Evolutionary conservation across 108 stramenopile genomes (phyloP), one percentile per base, ranked within the genome.

Genomic region (Cyclotella cryptica): DNA sequence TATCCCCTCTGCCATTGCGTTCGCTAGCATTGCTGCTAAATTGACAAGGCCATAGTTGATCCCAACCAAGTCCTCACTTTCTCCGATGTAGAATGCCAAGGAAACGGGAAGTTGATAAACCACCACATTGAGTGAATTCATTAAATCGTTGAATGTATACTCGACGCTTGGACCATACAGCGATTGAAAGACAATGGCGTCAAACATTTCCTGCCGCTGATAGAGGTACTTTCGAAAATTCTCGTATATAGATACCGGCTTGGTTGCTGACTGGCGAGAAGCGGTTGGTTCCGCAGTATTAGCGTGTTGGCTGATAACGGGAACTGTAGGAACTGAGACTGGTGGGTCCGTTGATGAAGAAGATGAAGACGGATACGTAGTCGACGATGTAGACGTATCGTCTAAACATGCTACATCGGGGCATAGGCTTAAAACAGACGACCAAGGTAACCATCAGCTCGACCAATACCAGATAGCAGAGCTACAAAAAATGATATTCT

Each of bases 1-100:
- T 24, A 80, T 80, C 49, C 79, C 79, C 51, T 80, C 79, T 28
- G 40, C 71, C 79, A 80, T 72, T 19, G 79, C 79, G 61, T 67
- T 55, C 8, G 69, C 60, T 22, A 80, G 42, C 13, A 80, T 59
- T 15, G 72, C 79, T 26, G 79, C 71, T 24, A 80, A 52, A 30
- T 80, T 80, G 18, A 73, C 71, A n/a, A 72, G 46, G 5, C 71
- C 79, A 52, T 80, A 73, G 49, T 67, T 49, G 18, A 80, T 72
- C 6, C 79, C 79, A 17, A 21, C 14, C 0, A 68, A 15, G 7
- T 57, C 22, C 30, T 26, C 43, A 46, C 30, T 54, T 53, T 72
- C 70, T 6, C 79, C 79, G 18, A 60, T 55, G 44, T 26, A 80
- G 19, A 80, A 80, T 47, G 71, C 54, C 42, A 72, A 72, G 29